phyloP scores from a whole-genome alignment of 331 rosid genomes.

The Ulmus americana region DNA sequence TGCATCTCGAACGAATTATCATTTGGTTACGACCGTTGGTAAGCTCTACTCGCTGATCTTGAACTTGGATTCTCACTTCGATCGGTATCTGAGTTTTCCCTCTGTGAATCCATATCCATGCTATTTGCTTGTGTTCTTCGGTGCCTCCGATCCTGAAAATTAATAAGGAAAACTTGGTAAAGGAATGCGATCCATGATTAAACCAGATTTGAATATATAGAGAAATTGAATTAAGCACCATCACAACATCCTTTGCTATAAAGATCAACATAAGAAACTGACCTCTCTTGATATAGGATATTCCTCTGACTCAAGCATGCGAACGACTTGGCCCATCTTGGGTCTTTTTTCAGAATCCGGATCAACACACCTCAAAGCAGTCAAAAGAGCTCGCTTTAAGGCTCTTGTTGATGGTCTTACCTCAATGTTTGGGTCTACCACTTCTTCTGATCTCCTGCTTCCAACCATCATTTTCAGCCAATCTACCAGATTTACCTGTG shows the following conservation, averaged over 20 bases:
- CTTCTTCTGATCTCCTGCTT: constrained; percentile 78
- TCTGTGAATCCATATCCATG: constrained; percentile 65
- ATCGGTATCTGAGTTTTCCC: constrained; percentile 67
- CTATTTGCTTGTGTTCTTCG: constrained; percentile 55
- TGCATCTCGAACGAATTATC: constrained; percentile 27
- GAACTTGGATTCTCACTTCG: constrained; percentile 56
- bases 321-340: constrained; percentile 82
- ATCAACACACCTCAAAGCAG: constrained; percentile 90
- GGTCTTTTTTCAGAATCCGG: constrained; percentile 89
- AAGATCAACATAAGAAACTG: constrained; percentile 17
- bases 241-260: neutral
- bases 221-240: neutral
- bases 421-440: constrained; percentile 78
- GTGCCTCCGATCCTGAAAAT: constrained; percentile 73
- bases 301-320: constrained; percentile 88
- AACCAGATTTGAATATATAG: neutral
- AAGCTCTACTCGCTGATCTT: constrained; percentile 48
- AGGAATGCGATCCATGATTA: neutral
- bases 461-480: constrained; percentile 98
- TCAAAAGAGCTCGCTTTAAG: constrained; percentile 69
- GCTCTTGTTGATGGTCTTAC: constrained; percentile 79
- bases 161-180: neutral
- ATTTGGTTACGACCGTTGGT: constrained; percentile 30
- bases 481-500: constrained; percentile 81
- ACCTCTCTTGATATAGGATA: constrained; percentile 82